These are phyloP conservation scores for Brasilioporus rufonigricans DNA, from an alignment of 768 basidiomycete species.

Conservation along the genomic window DNA sequence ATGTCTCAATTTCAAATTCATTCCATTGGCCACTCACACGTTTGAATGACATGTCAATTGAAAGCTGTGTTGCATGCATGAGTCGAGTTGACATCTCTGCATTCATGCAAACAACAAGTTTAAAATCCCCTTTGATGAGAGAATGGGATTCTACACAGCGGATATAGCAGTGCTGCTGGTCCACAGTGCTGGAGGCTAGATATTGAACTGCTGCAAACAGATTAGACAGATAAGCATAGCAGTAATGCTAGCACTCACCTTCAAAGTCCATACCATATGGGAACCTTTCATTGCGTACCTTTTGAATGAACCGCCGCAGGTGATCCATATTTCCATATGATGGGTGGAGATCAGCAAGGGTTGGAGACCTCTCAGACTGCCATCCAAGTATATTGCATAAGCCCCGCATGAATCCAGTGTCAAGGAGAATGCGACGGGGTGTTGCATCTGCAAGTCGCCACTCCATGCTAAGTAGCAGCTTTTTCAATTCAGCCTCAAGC, in stretches of 20 bases:
- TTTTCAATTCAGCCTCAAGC: neutral
- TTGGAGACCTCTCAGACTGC: neutral
- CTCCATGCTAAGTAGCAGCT: neutral
- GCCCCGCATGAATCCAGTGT: constrained; percentile 1
- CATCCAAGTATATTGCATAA: neutral
- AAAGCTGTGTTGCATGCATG: neutral
- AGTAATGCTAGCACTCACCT: neutral
- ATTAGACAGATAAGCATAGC: too few species aligned
- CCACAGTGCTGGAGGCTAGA: too few species aligned
- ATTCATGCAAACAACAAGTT: neutral
- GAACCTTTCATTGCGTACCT: neutral
- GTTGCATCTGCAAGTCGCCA: constrained; percentile 3
- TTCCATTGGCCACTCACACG: neutral
- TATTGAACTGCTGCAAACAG: too few species aligned
- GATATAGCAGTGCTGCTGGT: too few species aligned
- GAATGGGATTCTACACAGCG: neutral
- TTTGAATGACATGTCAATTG: constrained; percentile 5
- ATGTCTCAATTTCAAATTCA: constrained; percentile 2
- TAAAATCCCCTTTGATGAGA: neutral
- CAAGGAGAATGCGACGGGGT: neutral
- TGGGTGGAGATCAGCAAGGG: constrained; percentile 1
- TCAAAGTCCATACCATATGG: neutral
- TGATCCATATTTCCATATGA: neutral
- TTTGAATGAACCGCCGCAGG: neutral
- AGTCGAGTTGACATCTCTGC: neutral